Conservation (phyloP, 176 grass and related monocot genomes). For the Stipa capillata region DNA sequence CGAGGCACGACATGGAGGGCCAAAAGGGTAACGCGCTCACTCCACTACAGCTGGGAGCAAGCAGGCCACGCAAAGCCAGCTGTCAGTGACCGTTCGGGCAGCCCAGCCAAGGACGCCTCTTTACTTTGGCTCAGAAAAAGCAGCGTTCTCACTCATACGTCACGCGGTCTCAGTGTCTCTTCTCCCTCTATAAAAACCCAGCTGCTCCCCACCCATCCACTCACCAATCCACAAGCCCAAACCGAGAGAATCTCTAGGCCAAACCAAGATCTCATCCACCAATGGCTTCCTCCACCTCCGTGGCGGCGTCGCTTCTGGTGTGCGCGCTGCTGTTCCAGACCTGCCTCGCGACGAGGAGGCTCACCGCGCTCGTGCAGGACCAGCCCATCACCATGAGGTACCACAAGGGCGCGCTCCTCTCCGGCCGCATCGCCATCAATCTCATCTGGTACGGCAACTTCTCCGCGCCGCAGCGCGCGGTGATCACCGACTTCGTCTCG, state of each 20-base stretch:
- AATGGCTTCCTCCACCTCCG: not conserved
- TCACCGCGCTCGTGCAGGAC: constrained; percentile 38
- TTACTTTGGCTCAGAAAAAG: constrained; percentile 24
- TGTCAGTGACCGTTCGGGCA: constrained; percentile 71
- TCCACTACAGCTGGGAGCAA: constrained; percentile 39
- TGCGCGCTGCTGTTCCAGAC: constrained; percentile 12
- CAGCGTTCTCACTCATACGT: constrained; percentile 32
- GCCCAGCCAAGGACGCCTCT: constrained; percentile 32
- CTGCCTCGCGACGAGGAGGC: constrained; percentile 31
- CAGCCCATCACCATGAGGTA: constrained; percentile 56
- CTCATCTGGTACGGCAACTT: constrained; percentile 86
- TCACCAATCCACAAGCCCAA: not conserved
- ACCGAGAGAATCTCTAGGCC: not conserved
- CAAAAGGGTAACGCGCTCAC: not conserved
- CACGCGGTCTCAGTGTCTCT: not conserved
- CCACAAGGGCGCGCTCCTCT: constrained; percentile 80
- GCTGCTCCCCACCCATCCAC: not conserved
- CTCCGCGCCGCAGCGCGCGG: constrained; percentile 51
- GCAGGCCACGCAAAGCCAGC: constrained; percentile 51
- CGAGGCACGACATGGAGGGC: not conserved
- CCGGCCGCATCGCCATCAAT: constrained; percentile 54
- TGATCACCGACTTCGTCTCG: constrained; percentile 65
- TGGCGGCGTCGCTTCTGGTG: not conserved
- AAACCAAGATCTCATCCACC: not conserved
- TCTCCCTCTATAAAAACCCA: constrained; percentile 12